Base-by-base conservation (phyloP, 2,329 filamentous ascomycete genomes). In the Penicillium hesseltinei region DNA sequence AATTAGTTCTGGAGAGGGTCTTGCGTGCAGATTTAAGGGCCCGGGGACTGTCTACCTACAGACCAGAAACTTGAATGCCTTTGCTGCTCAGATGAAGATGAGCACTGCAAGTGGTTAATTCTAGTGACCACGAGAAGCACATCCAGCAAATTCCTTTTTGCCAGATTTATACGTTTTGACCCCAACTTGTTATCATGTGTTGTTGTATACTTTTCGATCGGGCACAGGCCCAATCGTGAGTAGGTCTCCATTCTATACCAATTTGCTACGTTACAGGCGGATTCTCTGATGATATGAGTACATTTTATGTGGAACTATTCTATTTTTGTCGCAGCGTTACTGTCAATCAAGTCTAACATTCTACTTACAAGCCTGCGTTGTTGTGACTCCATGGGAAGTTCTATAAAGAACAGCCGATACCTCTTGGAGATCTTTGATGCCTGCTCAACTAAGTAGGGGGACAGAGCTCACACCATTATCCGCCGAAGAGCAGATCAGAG, bases 21-120 rank as follows among this genome's bases (percentile, higher is more conserved):
- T 97, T 36, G 92, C 96, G 4, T 99, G 94, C 80, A 96, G 92
- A 71, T 97, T 97, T 65, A 91, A 88, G 0, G 92, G 83, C 42
- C 94, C 94, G 0, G 94, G 94, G 0, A 95, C 91, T 0, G 84
- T 99, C 0, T 97, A 92, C 69, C 82, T 97, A 67, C 94, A 99
- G 76, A 97, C 94, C 1, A 84, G 94, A 61, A 97, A 97, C 71
- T 82, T 91, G 51, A 84, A 85, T 11, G 80, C 81, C 0, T 87
- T 88, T 69, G 79, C 78, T 2, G 69, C 73, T 15, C 86, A 83
- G 74, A 71, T 87, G 64, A 69, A 76, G 19, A 69, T 75, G 0
- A 75, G 78, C 61, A 71, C 73, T 5, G 69, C 73, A 1, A 68
- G 60, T 60, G 64, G 57, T 8, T 67, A 43, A 64, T 23, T 5